These are phyloP conservation scores for Primulina huaijiensis DNA, from an alignment of 257 asterid genomes.

Conservation along the genomic window DNA sequence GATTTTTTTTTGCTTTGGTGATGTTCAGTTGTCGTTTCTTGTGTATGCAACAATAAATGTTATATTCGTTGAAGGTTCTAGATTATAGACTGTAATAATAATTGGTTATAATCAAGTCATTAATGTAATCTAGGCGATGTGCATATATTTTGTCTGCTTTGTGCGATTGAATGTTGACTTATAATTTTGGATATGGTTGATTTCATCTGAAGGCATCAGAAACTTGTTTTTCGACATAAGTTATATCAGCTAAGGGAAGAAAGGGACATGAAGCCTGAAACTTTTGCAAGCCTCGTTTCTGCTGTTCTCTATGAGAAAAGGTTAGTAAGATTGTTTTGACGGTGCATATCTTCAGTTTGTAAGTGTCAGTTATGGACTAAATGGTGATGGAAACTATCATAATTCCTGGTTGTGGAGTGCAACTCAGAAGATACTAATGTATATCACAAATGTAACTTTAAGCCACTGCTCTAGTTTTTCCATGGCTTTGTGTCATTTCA, in stretches of 20 bases:
- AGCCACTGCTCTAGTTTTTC: too few relatives aligned
- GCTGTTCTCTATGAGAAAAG: conserved; percentile 88
- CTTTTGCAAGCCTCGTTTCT: conserved; percentile 94
- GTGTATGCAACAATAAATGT: not conserved
- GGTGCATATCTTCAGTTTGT: not conserved
- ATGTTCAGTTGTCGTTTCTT: not conserved
- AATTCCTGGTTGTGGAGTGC: too few relatives aligned
- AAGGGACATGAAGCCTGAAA: conserved; percentile 97
- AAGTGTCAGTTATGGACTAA: not conserved
- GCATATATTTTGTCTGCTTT: not conserved
- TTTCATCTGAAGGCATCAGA: conserved; percentile 56
- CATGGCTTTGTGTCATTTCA: not conserved
- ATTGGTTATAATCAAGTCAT: not conserved
- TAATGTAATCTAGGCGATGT: not conserved
- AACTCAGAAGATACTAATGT: too few relatives aligned
- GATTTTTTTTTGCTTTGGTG: not conserved
- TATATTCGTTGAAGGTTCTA: not conserved
- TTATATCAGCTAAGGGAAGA: conserved; percentile 87
- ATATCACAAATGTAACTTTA: too few relatives aligned
- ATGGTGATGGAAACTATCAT: conserved; percentile 18
- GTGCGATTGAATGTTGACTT: not conserved
- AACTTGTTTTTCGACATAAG: conserved; percentile 89
- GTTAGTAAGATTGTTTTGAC: conserved; percentile 34
- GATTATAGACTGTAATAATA: too few relatives aligned
- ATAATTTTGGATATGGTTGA: conserved; percentile 21